These are phyloP conservation scores for Camptophora hylomeconis DNA, from an alignment of 2,329 filamentous ascomycete genomes.

Conservation along the genomic window DNA sequence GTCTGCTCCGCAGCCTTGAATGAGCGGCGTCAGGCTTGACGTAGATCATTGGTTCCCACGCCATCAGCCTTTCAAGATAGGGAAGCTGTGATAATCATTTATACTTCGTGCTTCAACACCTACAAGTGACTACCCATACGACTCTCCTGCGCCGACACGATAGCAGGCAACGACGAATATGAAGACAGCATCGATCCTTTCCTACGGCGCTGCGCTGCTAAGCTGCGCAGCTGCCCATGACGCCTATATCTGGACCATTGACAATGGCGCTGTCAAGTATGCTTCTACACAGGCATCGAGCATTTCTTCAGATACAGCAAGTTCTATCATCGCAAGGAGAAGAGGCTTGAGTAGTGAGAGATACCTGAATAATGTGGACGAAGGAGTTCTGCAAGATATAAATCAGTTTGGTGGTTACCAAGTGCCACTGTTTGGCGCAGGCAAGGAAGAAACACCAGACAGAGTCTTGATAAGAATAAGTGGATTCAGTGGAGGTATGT, in stretches of 20 bases:
- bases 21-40: too few species aligned
- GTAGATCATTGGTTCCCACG: too few species aligned
- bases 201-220: background rate
- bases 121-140: too few species aligned
- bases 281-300: conserved; percentile 2
- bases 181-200: too few species aligned
- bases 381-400: conserved; percentile 42
- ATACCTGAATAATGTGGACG: conserved; percentile 26
- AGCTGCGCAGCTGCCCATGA: conserved; percentile 10
- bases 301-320: conserved; percentile 21
- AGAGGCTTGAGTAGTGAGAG: conserved; percentile 36
- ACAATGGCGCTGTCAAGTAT: conserved; percentile 4
- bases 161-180: too few species aligned
- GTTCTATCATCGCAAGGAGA: conserved; percentile 32
- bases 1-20: too few species aligned
- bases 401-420: conserved; percentile 46
- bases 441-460: conserved; percentile 15
- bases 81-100: too few species aligned
- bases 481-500: conserved; percentile 11
- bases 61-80: too few species aligned
- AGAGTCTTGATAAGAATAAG: conserved; percentile 22
- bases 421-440: conserved; percentile 37
- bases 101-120: too few species aligned
- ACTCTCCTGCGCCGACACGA: too few species aligned
- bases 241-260: conserved; percentile 17